A percentile compares a stretch with the other conserved stretches of the same genome.
Conservation (phyloP, 1,284 basidiomycete species). For the Hortiboletus rubellus region DNA sequence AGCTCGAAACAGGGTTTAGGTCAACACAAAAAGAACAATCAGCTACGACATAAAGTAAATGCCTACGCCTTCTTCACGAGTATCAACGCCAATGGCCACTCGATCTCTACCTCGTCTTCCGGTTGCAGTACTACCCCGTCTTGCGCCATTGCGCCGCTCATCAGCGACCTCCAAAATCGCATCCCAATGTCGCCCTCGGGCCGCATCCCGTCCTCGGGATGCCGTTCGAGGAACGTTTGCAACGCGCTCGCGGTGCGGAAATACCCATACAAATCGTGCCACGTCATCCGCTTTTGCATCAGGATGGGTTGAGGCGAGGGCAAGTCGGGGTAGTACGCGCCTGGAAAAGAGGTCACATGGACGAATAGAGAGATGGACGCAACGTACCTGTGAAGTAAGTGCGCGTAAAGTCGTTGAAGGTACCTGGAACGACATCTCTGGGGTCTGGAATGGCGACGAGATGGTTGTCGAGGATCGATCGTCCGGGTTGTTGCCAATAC, state of each 20-base stretch:
- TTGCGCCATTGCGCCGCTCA: conserved; percentile 40
- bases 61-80: conserved; percentile 45
- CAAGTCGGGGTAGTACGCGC: conserved; percentile 44
- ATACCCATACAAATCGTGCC: conserved; percentile 67
- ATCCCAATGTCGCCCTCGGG: conserved; percentile 62
- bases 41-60: background rate
- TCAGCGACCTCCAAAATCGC: conserved; percentile 57
- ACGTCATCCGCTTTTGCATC: conserved; percentile 62
- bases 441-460: too few species aligned
- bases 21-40: background rate
- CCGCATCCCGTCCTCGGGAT: conserved; percentile 57
- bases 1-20: too few species aligned
- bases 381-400: too few species aligned
- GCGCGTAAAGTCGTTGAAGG: too few species aligned
- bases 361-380: too few species aligned
- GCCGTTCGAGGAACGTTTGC: conserved; percentile 65
- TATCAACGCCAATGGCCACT: conserved; percentile 75
- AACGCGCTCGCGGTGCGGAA: conserved; percentile 73
- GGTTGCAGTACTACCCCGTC: conserved; percentile 38
- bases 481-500: too few species aligned
- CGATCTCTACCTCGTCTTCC: conserved; percentile 56
- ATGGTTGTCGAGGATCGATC: too few species aligned
- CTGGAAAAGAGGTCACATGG: conserved; percentile 15
- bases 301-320: conserved; percentile 52
- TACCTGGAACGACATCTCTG: too few species aligned